Evolutionary conservation across 2,329 filamentous ascomycete species (phyloP).

Genomic region (Septoria petroselini): DNA sequence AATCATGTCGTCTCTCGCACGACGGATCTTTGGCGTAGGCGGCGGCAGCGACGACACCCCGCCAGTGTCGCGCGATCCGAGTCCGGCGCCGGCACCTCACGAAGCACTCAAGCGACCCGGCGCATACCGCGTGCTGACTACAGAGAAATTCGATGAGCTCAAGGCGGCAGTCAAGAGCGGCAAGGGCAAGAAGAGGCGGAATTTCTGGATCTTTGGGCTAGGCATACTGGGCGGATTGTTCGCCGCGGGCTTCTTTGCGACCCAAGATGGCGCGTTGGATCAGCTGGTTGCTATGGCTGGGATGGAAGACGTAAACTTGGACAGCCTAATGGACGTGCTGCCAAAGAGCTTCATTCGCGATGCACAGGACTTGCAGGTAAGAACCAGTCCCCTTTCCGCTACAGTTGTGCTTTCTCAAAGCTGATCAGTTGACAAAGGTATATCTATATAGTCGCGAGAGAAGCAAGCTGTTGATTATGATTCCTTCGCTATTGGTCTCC

Average conservation of each 20-base stretch:
- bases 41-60: slow-evolving; percentile 29
- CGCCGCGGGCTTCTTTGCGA: slow-evolving; percentile 85
- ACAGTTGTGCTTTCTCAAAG: slow-evolving; percentile 9
- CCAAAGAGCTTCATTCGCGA: slow-evolving; percentile 83
- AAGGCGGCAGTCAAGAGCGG: slow-evolving; percentile 36
- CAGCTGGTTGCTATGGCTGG: slow-evolving; percentile 76
- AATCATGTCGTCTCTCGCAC: slow-evolving; percentile 36
- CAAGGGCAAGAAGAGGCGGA: slow-evolving; percentile 62
- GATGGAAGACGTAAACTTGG: slow-evolving; percentile 69
- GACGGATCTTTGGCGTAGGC: slow-evolving; percentile 37
- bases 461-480: slow-evolving; percentile 87
- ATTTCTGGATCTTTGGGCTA: slow-evolving; percentile 78
- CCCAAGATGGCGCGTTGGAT: slow-evolving; percentile 64
- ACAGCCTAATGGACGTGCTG: slow-evolving; percentile 80
- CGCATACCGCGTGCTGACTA: slow-evolving; percentile 53
- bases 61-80: slow-evolving; percentile 42
- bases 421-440: slow-evolving; percentile 34
- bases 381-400: slow-evolving; percentile 40
- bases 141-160: slow-evolving; percentile 49
- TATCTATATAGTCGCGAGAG: slow-evolving; percentile 66
- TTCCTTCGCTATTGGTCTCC: slow-evolving; percentile 84
- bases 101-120: slow-evolving; percentile 22
- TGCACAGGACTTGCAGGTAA: slow-evolving; percentile 77
- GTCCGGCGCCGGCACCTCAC: slow-evolving; percentile 40
- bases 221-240: slow-evolving; percentile 88